Conservation (phyloP, 2,329 filamentous ascomycete species). For the Lachnellula suecica region DNA sequence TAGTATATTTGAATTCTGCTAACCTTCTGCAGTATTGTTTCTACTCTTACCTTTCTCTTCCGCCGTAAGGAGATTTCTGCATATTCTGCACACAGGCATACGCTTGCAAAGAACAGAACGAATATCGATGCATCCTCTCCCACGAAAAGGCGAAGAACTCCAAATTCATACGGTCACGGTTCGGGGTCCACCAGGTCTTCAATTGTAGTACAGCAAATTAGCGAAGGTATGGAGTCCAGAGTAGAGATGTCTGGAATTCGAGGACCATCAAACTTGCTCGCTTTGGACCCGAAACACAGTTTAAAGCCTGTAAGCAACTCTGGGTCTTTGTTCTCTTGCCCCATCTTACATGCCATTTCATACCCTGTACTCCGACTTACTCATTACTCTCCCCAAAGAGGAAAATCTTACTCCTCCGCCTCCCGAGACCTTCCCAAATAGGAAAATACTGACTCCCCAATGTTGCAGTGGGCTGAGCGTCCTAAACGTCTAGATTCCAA, state of each 20-base stretch:
- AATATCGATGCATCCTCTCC: neutral
- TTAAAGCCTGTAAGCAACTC: too few relatives aligned
- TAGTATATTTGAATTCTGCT: neutral
- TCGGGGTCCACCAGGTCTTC: neutral
- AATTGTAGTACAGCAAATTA: neutral
- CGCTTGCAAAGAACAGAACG: neutral
- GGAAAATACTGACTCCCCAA: too few relatives aligned
- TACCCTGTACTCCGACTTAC: too few relatives aligned
- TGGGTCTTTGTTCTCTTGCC: too few relatives aligned
- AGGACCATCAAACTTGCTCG: neutral
- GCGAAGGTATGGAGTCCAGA: neutral
- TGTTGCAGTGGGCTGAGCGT: conserved; percentile 3
- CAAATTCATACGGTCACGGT: neutral
- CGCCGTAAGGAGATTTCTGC: neutral
- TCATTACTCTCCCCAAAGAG: too few relatives aligned
- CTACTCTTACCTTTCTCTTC: neutral
- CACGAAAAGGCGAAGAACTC: too few relatives aligned
- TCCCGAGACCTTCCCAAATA: too few relatives aligned
- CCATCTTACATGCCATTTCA: too few relatives aligned
- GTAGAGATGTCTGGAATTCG: neutral
- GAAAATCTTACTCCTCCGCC: too few relatives aligned
- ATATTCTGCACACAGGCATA: neutral
- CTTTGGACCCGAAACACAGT: neutral
- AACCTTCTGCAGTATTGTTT: neutral
- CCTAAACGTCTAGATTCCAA: neutral